Evolutionary conservation across 805 yeast genomes (phyloP).

Genomic region (Vanderwaltozyma tropicalis): DNA sequence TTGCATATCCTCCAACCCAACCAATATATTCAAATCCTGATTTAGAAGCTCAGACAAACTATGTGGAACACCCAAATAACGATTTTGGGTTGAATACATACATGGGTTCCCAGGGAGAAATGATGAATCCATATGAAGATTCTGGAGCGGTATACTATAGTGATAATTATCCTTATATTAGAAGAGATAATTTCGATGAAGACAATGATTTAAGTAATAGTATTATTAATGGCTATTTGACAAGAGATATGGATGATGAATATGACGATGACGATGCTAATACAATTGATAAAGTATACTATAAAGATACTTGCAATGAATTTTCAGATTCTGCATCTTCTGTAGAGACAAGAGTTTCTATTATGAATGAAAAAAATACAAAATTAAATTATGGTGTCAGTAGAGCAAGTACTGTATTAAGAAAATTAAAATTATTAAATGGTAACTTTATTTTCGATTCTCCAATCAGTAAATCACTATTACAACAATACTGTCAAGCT

Average conservation of each 20-base stretch:
- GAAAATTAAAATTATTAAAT: constrained; percentile 31
- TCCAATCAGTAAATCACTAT: constrained; percentile 65
- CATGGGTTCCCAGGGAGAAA: no score
- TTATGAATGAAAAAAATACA: neutral
- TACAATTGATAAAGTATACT: constrained; percentile 1
- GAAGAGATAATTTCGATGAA: constrained; percentile 14
- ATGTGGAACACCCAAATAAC: no score
- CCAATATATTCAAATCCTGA: no score
- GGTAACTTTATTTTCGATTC: constrained; percentile 85
- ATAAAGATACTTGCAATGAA: neutral
- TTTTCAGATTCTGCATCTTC: constrained; percentile 1
- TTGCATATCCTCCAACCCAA: no score
- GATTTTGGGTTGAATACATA: no score
- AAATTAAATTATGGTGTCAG: neutral
- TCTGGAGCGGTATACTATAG: no score
- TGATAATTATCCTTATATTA: constrained; percentile 11
- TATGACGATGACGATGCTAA: neutral
- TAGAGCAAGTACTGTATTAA: constrained; percentile 5
- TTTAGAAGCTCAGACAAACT: no score
- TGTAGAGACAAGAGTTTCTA: neutral
- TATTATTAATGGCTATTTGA: constrained; percentile 2
- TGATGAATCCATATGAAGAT: no score
- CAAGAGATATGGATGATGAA: neutral
- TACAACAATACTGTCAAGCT: constrained; percentile 38
- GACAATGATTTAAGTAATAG: constrained; percentile 4